phyloP scores from a whole-genome alignment of 768 basidiomycete genomes.

The Lactifluus pinguis region DNA sequence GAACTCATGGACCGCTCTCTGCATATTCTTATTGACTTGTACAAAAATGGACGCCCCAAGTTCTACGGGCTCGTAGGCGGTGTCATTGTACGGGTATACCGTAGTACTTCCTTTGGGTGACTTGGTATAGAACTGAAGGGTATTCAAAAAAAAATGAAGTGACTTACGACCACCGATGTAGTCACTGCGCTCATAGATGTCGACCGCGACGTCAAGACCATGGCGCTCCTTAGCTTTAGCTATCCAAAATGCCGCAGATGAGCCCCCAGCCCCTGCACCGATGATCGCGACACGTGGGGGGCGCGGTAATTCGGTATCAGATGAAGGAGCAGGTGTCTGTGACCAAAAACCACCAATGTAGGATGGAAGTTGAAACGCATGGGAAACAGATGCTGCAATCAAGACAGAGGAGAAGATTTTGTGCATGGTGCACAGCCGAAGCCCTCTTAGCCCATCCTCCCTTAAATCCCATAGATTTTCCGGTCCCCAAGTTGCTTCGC shows the following conservation, averaged over 20 bases:
- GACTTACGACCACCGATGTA: slow-evolving; percentile 83
- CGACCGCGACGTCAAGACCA: slow-evolving; percentile 63
- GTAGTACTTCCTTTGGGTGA: slow-evolving; percentile 57
- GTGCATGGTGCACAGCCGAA: not conserved
- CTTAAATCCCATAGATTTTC: too few species aligned
- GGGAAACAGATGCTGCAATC: slow-evolving; percentile 20
- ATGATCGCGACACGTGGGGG: slow-evolving; percentile 64
- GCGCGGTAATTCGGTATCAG: not conserved
- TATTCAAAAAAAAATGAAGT: not conserved
- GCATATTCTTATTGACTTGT: slow-evolving; percentile 56
- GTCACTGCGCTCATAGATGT: slow-evolving; percentile 69
- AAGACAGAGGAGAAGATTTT: slow-evolving; percentile 20
- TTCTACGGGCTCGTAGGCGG: slow-evolving; percentile 56
- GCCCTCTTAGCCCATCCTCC: too few species aligned
- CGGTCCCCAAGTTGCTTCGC: too few species aligned
- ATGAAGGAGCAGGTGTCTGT: not conserved
- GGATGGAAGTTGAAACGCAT: slow-evolving; percentile 43
- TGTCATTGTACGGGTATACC: slow-evolving; percentile 62
- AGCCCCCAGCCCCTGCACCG: slow-evolving; percentile 84
- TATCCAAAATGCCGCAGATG: slow-evolving; percentile 79
- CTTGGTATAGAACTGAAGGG: not conserved
- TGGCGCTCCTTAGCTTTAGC: slow-evolving; percentile 65
- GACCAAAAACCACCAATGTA: slow-evolving; percentile 24
- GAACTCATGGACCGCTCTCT: slow-evolving; percentile 74
- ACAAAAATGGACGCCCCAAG: slow-evolving; percentile 89